Base-by-base conservation (phyloP, 2,329 filamentous ascomycete genomes). In the Alternaria postmessia region DNA sequence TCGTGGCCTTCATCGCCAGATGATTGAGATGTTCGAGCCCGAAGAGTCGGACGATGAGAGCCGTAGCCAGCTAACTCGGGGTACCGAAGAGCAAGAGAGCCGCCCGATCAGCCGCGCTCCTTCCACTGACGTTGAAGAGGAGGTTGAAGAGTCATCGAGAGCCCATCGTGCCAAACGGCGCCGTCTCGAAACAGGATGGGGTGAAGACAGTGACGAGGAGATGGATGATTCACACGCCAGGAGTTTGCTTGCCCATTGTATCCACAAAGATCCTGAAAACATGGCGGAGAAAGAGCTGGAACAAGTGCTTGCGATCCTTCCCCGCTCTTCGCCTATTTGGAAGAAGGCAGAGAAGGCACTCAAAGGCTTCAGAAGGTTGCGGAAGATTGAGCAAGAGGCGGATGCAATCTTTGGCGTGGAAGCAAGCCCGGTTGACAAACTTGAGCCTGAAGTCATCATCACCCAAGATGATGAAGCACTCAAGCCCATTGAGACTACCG, bases 81-180 rank as follows among this genome's bases (percentile, higher is more conserved):
- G 94, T 74, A 96, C 92, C 0, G 94, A 96, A 74, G 94, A 95
- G 66, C 88, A 89, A 34, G 94, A 95, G 61, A 96, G 92, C 64
- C 87, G 91, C 42, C 91, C 91, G 49, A 88, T 89, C 44, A 97
- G 92, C 77, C 92, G 91, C 42, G 83, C 85, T 74, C 87, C 83
- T 36, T 78, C 76, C 3, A 75, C 72, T 16, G 84, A 84, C 32
- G 80, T 83, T 3, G 86, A 83, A 44, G 84, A 86, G 12, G 70
- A 74, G 22, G 85, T 85, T 57, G 80, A 84, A 42, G 82, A 83
- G 42, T 81, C 80, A 18, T 76, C 79, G 18, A 75, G 79, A 46
- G 80, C 79, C 32, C 79, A 79, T 12, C 80, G 79, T 61, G 72
- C 75, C 24, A 84, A 84, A 69, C 78, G 82, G 42, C 77, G 81